phyloP scores from a whole-genome alignment of 768 basidiomycete species.

The Leccinum obscurum region DNA sequence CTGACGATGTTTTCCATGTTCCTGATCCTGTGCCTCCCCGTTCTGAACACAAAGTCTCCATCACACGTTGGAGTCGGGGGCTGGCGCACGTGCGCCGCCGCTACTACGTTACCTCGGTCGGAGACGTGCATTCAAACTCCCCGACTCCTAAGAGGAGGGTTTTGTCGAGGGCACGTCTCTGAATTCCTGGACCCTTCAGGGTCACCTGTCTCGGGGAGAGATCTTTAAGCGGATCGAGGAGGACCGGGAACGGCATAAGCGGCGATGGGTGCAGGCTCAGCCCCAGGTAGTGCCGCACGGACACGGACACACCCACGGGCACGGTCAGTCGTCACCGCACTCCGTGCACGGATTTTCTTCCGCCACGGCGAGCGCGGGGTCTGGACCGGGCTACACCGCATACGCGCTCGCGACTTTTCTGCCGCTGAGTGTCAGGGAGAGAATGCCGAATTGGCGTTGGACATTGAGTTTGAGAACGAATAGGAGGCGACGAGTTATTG shows the following conservation, averaged over 20 bases:
- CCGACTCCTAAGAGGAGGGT: too few relatives aligned
- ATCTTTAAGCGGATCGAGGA: constrained; percentile 89
- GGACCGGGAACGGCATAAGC: constrained; percentile 90
- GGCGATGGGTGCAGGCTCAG: constrained; percentile 86
- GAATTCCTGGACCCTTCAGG: too few relatives aligned
- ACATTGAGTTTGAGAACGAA: constrained; percentile 83
- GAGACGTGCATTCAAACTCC: too few relatives aligned
- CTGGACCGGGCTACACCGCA: constrained; percentile 4
- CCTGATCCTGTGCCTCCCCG: too few relatives aligned
- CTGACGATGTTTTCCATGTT: too few relatives aligned
- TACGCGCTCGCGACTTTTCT: constrained; percentile 27
- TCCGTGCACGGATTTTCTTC: background rate
- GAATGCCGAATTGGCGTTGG: constrained; percentile 50
- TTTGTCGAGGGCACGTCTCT: too few relatives aligned
- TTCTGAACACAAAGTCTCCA: too few relatives aligned
- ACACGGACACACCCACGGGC: background rate
- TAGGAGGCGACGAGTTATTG: constrained; percentile 91
- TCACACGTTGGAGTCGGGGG: too few relatives aligned
- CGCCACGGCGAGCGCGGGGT: constrained; percentile 1
- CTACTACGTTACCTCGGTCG: too few relatives aligned
- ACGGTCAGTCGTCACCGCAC: background rate
- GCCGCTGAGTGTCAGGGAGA: constrained; percentile 44
- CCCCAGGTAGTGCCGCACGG: constrained; percentile 38
- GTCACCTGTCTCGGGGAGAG: constrained; percentile 57
- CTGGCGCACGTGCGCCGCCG: too few relatives aligned